Evolutionary conservation across 441 rosid species (phyloP).

Genomic region (Brassica balearica): DNA sequence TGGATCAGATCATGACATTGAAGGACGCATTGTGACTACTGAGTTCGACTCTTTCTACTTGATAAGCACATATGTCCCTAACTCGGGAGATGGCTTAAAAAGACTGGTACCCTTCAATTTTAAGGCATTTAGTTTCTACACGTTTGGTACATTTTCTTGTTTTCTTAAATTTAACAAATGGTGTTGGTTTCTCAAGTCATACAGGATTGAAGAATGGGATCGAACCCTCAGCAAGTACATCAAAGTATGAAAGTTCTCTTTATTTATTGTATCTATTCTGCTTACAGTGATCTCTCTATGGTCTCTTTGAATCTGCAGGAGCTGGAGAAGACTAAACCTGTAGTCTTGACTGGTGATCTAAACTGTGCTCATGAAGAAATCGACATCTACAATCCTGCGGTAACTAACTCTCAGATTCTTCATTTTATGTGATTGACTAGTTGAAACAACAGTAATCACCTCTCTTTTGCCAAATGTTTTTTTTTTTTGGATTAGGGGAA

Average conservation of each 20-base stretch:
- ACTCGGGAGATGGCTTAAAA: constrained; percentile 94
- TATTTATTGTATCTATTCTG: neutral
- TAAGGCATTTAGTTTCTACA: neutral
- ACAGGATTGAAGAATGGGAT: constrained; percentile 87
- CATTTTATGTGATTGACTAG: neutral
- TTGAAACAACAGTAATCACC: neutral
- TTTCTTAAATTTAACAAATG: neutral
- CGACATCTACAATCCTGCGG: constrained; percentile 86
- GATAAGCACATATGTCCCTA: constrained; percentile 76
- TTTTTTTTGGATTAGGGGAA: constrained; percentile 63
- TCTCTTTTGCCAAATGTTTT: neutral
- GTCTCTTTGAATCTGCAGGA: constrained; percentile 54
- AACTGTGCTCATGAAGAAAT: constrained; percentile 98
- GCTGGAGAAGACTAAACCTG: constrained; percentile 91
- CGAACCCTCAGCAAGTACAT: constrained; percentile 72
- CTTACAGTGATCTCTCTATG: constrained; percentile 17
- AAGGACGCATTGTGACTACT: constrained; percentile 87
- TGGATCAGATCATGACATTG: constrained; percentile 77
- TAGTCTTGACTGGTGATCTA: constrained; percentile 91
- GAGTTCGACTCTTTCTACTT: constrained; percentile 89
- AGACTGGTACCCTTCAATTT: constrained; percentile 69
- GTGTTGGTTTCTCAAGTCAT: constrained; percentile 54
- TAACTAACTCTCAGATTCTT: constrained; percentile 40
- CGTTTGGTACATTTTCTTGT: neutral
- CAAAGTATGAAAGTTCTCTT: constrained; percentile 61